Evolutionary conservation across 768 basidiomycete genomes (phyloP), one percentile per base, ranked within the genome.

Genomic region (Cystoderma amianthinum): DNA sequence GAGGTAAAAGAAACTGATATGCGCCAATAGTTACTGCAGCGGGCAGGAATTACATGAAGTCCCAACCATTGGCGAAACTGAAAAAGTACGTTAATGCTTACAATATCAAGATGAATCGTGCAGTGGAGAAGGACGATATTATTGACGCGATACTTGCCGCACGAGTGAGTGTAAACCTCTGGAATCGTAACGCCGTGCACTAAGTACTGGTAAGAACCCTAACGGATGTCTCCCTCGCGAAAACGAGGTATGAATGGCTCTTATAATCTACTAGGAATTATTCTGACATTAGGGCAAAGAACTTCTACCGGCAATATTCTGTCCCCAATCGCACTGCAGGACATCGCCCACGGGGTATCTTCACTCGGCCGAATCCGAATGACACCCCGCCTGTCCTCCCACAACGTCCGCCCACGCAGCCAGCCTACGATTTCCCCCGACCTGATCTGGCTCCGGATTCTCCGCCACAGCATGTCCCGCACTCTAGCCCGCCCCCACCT

Each of bases 51-150:
- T 68, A 78, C 33, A 65, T 90, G 2, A 77, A 74, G 50, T 50
- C 56, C 4, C 55, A 82, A 48, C 69, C 82, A 0, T 57, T 88
- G 32, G 58, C 72, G 34, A 83, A 74, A 50, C 65, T 90, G 37
- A 79, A 76, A 65, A 78, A 73, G 37, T 89, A 89, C 52, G 69
- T 80, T 18, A 71, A 66, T 39, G 81, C 79, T 4, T 90, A 90
- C 48, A 74, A 78, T 42, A 83, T 90, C 48, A 62, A 67, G 40
- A 68, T 74, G 13, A 73, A 69, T 42, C 71, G 74, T 36, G 75
- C 79, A 1, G 67, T 87, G 12, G 87, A 90, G 57, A 89, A 89
- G 59, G 80, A 85, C 39, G 86, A 89, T 54, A 62, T 89, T 34
- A 76, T 89, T 28, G 81, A 86, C 38, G 74, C 67, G 30, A 72